Evolutionary conservation across 2,329 filamentous ascomycete genomes (phyloP), one percentile per base, ranked within the genome.

Genomic region (Aspergillus quadricinctus): DNA sequence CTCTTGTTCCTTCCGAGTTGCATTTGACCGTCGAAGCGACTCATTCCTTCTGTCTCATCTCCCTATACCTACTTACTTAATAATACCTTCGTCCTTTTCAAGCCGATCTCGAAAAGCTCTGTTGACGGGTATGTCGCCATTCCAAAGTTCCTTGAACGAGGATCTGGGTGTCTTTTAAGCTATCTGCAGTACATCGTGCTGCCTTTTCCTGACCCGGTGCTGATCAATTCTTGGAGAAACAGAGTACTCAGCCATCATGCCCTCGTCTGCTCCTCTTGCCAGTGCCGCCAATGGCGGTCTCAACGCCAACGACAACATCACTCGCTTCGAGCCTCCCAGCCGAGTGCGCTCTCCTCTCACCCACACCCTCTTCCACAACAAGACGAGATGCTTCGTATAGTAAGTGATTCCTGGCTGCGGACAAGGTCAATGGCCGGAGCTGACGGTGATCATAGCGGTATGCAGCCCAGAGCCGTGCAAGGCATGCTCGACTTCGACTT

Each of bases 361-460:
- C 72, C 90, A 97, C 79, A 89, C 90, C 61, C 90, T 99, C 73
- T 99, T 97, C 88, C 94, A 94, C 84, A 87, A 92, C 80, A 99
- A 97, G 90, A 97, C 94, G 76, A 85, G 94, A 93, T 97, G 94
- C 84, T 96, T 99, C 77, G 94, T 99, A 79, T 99, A 99, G 84
- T 87, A 78, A 81, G 84, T 78, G 23, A 46, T 48, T 14, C 11
- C 35, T 19, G 41, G 4, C 11, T n/a, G 21, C n/a, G 23, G n/a
- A 19, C 19, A n/a, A 9, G 41, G 3, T 9, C 51, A 41, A 49
- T 53, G 19, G 45, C 45, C 23, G 9, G 40, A 5, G 45, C 58
- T 65, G 56, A 69, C 59, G 9, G 28, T 9, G 14, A 40, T 49
- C 19, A 51, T 69, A 87, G 84, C 81, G 94, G 94, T 78, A 90